Conservation (phyloP, 352 stramenopile genomes). For the Globisporangium emineosum region DNA sequence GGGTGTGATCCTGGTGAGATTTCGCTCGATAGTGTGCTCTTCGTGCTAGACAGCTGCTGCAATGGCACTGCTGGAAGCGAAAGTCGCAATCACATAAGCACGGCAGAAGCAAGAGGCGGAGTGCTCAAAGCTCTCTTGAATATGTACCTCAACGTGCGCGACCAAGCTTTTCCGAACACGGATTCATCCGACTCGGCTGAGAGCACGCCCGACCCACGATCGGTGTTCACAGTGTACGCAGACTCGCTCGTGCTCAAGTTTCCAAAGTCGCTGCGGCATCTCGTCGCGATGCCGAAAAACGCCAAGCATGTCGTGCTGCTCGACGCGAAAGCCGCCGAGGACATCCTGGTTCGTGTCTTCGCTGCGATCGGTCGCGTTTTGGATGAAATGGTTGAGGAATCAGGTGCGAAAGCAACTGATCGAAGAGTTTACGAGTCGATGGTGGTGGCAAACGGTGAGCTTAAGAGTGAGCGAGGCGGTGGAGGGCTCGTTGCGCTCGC, state of each 20-base stretch:
- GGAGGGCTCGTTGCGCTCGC: constrained; percentile 30
- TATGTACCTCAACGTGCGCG: constrained; percentile 34
- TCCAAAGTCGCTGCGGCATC: constrained; percentile 30
- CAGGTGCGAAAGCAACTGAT: constrained; percentile 17
- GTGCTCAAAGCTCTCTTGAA: constrained; percentile 33
- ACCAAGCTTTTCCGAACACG: constrained; percentile 8
- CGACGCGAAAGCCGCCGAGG: constrained; percentile 33
- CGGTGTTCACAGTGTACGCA: constrained; percentile 47
- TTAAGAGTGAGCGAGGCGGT: background rate
- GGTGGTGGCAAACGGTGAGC: background rate
- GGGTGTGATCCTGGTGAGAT: constrained; percentile 12
- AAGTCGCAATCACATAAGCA: background rate
- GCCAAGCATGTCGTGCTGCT: constrained; percentile 35
- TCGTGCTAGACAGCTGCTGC: constrained; percentile 36
- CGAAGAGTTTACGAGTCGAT: constrained; percentile 15
- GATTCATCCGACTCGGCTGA: background rate
- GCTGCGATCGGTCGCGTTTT: constrained; percentile 31
- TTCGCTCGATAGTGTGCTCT: constrained; percentile 39
- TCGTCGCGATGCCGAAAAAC: constrained; percentile 23
- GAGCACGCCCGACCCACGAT: background rate
- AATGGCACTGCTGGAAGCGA: constrained; percentile 11
- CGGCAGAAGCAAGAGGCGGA: background rate
- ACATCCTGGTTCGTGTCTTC: constrained; percentile 43
- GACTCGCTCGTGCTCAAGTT: constrained; percentile 46
- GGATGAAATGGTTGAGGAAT: constrained; percentile 10